Evolutionary conservation across 2,329 filamentous ascomycete species (phyloP).

Genomic region (Stachybotrys echinatus): DNA sequence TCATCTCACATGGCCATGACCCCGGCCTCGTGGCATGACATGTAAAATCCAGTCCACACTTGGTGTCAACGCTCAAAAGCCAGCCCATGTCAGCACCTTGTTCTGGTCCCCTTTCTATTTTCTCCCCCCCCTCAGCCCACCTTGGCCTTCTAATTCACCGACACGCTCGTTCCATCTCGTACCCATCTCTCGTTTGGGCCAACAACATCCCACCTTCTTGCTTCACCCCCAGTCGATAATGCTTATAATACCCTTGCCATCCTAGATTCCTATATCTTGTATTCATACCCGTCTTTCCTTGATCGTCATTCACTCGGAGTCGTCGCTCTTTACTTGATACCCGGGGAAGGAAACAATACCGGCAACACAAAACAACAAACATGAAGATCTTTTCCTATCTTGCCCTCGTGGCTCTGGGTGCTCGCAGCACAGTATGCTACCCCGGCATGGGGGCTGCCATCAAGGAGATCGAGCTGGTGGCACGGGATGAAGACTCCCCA

Average conservation of each 20-base stretch:
- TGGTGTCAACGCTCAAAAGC: neutral
- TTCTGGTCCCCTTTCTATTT: neutral
- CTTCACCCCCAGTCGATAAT: neutral
- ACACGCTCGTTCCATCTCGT: neutral
- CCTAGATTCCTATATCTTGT: too few relatives aligned
- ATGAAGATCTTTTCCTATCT: slow-evolving; percentile 18
- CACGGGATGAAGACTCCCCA: slow-evolving; percentile 22
- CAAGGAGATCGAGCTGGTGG: neutral
- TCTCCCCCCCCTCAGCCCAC: neutral
- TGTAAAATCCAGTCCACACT: neutral
- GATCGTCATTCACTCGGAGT: too few relatives aligned
- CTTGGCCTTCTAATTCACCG: neutral
- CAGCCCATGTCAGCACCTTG: neutral
- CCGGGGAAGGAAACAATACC: neutral
- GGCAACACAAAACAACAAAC: neutral
- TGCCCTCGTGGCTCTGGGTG: slow-evolving; percentile 13
- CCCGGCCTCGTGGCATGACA: neutral
- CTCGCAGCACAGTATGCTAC: slow-evolving; percentile 5
- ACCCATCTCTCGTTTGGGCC: neutral
- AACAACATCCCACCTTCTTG: neutral
- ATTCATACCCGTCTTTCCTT: too few relatives aligned
- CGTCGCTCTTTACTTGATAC: neutral
- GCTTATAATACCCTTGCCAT: neutral
- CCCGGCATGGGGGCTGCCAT: neutral
- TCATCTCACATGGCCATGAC: neutral